Percentiles rank a stretch among this genome's conserved stretches.
These are phyloP conservation scores for Epichloe bromicola DNA, from an alignment of 2,329 filamentous ascomycete species.

Conservation along the genomic window DNA sequence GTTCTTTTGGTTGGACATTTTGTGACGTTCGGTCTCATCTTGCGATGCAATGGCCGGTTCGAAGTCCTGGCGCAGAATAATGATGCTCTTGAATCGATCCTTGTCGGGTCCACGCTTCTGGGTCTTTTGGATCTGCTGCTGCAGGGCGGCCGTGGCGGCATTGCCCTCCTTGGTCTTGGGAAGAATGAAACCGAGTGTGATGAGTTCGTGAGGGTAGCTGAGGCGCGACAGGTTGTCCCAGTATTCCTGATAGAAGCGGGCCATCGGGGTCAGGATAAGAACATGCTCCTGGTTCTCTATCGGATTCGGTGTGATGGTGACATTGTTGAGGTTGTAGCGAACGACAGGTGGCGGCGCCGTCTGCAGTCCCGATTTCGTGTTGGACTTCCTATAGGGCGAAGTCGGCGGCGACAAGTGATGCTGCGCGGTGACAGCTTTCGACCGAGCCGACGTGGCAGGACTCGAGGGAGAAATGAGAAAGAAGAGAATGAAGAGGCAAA, in stretches of 20 bases:
- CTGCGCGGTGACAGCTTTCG: constrained; percentile 33
- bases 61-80: constrained; percentile 90
- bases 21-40: constrained; percentile 79
- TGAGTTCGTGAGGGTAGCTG: constrained; percentile 82
- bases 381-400: constrained; percentile 29
- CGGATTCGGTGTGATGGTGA: constrained; percentile 69
- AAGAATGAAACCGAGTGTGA: constrained; percentile 90
- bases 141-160: constrained; percentile 66
- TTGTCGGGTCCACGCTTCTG: constrained; percentile 65
- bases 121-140: constrained; percentile 73
- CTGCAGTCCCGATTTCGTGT: constrained; percentile 17
- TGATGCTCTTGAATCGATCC: constrained; percentile 80
- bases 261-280: constrained; percentile 84
- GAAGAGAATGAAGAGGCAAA: constrained; percentile 60
- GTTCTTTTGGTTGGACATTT: constrained; percentile 77
- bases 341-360: constrained; percentile 64
- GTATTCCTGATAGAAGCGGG: constrained; percentile 85
- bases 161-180: constrained; percentile 91
- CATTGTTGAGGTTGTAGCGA: constrained; percentile 89
- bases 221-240: constrained; percentile 86
- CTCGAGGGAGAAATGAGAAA: constrained; percentile 45
- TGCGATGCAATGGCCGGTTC: constrained; percentile 71
- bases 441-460: constrained; percentile 28
- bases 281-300: constrained; percentile 71
- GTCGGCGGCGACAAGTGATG: constrained; percentile 31